phyloP scores from a whole-genome alignment of 176 grass and related monocot species.

The Triticum turgidum region DNA sequence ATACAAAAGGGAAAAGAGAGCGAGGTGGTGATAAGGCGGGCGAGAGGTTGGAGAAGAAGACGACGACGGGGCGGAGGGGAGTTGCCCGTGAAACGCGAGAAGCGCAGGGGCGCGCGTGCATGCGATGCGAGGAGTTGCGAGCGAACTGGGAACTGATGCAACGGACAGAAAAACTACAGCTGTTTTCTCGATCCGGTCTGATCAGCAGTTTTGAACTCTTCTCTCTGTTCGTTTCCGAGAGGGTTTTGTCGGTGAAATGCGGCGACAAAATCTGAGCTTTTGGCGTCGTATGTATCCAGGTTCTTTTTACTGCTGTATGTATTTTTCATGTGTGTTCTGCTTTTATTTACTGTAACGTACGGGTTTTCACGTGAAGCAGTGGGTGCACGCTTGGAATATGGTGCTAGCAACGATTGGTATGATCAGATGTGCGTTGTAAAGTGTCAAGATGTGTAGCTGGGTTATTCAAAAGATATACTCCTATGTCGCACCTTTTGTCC shows the following conservation, averaged over 20 bases:
- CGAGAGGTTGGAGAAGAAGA: constrained; percentile 36
- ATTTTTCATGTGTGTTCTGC: neutral
- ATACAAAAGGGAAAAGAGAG: constrained; percentile 2
- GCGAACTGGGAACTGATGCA: neutral
- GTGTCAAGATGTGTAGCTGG: neutral
- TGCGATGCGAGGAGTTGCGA: neutral
- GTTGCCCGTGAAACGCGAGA: constrained; percentile 20
- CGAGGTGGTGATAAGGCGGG: constrained; percentile 29
- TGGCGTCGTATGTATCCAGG: neutral
- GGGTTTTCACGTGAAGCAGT: neutral
- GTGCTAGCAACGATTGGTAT: neutral
- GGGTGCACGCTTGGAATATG: neutral
- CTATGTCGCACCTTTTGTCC: neutral
- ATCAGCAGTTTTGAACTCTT: neutral
- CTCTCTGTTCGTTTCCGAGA: constrained; percentile 13
- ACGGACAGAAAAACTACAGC: constrained; percentile 11
- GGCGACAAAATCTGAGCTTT: constrained; percentile 30
- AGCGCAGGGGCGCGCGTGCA: neutral
- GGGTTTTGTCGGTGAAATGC: neutral
- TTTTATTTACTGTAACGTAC: neutral
- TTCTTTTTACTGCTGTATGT: neutral
- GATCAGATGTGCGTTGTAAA: neutral
- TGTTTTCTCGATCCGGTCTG: neutral
- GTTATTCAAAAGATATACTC: neutral
- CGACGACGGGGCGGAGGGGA: neutral